These are phyloP conservation scores for Boletales sp. DNA, from an alignment of 768 basidiomycete species.

Conservation along the genomic window DNA sequence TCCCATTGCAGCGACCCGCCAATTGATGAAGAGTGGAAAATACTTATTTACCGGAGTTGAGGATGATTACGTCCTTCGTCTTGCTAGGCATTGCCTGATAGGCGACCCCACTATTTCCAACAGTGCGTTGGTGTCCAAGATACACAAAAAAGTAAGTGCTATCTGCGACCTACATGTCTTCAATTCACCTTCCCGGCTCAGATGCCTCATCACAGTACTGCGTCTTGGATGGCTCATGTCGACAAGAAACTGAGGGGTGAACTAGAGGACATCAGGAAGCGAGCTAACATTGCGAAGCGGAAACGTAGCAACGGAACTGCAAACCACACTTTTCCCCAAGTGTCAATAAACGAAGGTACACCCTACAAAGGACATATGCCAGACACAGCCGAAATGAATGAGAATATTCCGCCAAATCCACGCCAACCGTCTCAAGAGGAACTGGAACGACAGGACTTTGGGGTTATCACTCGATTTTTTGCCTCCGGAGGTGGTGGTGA, in stretches of 20 bases:
- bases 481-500: slow-evolving; percentile 48
- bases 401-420: neutral
- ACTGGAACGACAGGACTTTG: slow-evolving; percentile 41
- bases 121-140: slow-evolving; percentile 33
- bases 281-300: slow-evolving; percentile 47
- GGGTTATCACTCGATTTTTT: slow-evolving; percentile 53
- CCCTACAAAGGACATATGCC: slow-evolving; percentile 1
- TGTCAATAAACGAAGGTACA: neutral
- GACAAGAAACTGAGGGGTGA: slow-evolving; percentile 29
- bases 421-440: slow-evolving; percentile 6
- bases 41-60: slow-evolving; percentile 52
- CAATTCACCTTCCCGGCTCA: slow-evolving; percentile 22
- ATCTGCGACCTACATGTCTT: neutral
- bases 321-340: neutral
- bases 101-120: slow-evolving; percentile 45
- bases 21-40: slow-evolving; percentile 23
- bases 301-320: slow-evolving; percentile 29
- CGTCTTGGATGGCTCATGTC: slow-evolving; percentile 50
- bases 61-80: slow-evolving; percentile 42
- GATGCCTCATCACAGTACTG: slow-evolving; percentile 57
- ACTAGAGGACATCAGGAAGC: slow-evolving; percentile 48
- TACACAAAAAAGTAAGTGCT: slow-evolving; percentile 45
- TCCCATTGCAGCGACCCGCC: slow-evolving; percentile 36
- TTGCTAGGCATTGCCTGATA: slow-evolving; percentile 44
- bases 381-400: neutral